Conservation (phyloP, 179 eudicot species). For the Gypsophila paniculata region DNA sequence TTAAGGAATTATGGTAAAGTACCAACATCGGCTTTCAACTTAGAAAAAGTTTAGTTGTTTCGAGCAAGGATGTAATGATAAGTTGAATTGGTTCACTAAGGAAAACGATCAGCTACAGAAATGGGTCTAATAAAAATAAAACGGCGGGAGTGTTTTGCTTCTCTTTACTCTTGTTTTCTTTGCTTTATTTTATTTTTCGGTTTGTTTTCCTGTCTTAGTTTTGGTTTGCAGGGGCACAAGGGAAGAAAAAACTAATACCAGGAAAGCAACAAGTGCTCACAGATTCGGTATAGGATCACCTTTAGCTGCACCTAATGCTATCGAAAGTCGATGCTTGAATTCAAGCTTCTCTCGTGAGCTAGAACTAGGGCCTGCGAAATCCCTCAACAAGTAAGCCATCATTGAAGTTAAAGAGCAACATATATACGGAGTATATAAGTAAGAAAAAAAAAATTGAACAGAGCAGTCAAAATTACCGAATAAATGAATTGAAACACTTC, state of each 20-base stretch:
- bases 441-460: constrained; percentile 1
- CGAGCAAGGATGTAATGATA: no score
- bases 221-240: no score
- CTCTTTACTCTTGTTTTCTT: no score
- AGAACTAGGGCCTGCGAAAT: constrained; percentile 57
- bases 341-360: constrained; percentile 83
- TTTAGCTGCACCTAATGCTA: constrained; percentile 99
- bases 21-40: no score
- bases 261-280: constrained; percentile 98
- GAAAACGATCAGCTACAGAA: neutral
- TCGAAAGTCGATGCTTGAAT: constrained; percentile 91
- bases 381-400: constrained; percentile 18
- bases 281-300: constrained; percentile 99
- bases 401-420: neutral
- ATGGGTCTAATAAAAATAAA: no score
- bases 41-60: no score
- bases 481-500: constrained; percentile 91
- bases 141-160: neutral
- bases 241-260: constrained; percentile 71
- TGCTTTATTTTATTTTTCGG: no score
- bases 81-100: neutral
- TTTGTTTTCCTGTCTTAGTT: no score
- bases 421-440: neutral
- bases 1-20: no score
- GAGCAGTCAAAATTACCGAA: constrained; percentile 75